Conservation (phyloP, 257 asterid species). For the Solanum ahanhuiri region DNA sequence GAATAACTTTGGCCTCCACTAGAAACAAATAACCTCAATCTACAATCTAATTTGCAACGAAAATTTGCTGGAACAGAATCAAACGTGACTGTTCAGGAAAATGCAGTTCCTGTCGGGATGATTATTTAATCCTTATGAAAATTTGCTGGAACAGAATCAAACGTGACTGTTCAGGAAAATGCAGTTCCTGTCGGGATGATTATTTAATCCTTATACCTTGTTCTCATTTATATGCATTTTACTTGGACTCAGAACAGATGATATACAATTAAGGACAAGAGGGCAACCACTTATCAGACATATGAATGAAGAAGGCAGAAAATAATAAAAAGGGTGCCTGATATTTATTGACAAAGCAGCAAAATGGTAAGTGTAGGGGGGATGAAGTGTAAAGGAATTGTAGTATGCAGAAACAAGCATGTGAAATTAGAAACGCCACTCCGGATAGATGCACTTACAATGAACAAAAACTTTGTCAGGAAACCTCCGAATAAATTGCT, state of each 20-base stretch:
- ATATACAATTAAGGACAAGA: neutral
- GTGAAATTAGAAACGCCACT: neutral
- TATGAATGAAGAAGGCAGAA: neutral
- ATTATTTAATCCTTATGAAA: neutral
- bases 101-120: neutral
- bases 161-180: too few relatives aligned
- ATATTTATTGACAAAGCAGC: neutral
- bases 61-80: neutral
- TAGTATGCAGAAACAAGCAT: neutral
- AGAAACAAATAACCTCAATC: neutral
- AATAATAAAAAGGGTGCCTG: neutral
- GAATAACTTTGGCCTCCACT: neutral
- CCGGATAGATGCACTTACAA: conserved; percentile 39
- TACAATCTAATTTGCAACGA: neutral
- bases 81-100: neutral
- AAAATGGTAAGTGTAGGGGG: neutral
- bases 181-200: too few relatives aligned
- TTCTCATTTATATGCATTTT: neutral
- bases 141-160: too few relatives aligned
- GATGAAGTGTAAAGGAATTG: neutral
- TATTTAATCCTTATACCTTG: neutral
- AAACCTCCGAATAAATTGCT: conserved; percentile 57
- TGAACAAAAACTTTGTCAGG: conserved; percentile 84
- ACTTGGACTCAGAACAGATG: neutral
- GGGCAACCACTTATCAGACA: neutral